phyloP scores from a whole-genome alignment of 2,329 filamentous ascomycete genomes.

The Nigrospora sphaerica region DNA sequence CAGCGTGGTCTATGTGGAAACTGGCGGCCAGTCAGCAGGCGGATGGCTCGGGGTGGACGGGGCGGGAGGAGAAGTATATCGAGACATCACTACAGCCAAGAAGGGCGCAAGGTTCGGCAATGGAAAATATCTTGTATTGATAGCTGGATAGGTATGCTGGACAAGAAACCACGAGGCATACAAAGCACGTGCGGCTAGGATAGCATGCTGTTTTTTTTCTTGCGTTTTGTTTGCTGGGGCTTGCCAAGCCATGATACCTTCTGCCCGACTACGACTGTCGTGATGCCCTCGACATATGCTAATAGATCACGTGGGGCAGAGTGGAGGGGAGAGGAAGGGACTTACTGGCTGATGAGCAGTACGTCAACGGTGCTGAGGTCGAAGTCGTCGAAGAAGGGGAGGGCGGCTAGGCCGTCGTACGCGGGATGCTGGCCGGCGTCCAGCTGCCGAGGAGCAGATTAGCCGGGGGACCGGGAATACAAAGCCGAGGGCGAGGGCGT shows the following conservation, averaged over 20 bases:
- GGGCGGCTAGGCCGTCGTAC: conserved; percentile 85
- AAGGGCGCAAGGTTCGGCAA: conserved; percentile 16
- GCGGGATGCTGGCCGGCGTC: conserved; percentile 96
- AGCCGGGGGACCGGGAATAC: conserved; percentile 7
- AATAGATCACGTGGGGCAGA: conserved; percentile 4
- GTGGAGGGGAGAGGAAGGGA: conserved; percentile 21
- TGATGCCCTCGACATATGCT: conserved; percentile 11
- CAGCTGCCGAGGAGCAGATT: conserved; percentile 48
- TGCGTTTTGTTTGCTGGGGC: neutral
- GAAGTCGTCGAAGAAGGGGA: conserved; percentile 98
- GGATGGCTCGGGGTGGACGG: neutral
- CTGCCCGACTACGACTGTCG: conserved; percentile 14
- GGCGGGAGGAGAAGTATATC: neutral
- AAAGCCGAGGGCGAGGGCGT: conserved; percentile 22
- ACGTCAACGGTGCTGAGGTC: conserved; percentile 96
- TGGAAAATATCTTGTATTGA: conserved; percentile 34
- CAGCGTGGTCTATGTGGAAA: conserved; percentile 98
- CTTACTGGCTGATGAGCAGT: conserved; percentile 98
- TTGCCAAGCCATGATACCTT: conserved; percentile 5
- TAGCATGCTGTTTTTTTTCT: neutral
- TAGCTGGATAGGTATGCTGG: conserved; percentile 26
- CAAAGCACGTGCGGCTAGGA: neutral
- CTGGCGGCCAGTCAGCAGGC: conserved; percentile 34
- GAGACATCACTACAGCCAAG: conserved; percentile 15
- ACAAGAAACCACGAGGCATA: conserved; percentile 6